Evolutionary conservation across 352 stramenopile genomes (phyloP).

Genomic region (Globisporangium emineosum): DNA sequence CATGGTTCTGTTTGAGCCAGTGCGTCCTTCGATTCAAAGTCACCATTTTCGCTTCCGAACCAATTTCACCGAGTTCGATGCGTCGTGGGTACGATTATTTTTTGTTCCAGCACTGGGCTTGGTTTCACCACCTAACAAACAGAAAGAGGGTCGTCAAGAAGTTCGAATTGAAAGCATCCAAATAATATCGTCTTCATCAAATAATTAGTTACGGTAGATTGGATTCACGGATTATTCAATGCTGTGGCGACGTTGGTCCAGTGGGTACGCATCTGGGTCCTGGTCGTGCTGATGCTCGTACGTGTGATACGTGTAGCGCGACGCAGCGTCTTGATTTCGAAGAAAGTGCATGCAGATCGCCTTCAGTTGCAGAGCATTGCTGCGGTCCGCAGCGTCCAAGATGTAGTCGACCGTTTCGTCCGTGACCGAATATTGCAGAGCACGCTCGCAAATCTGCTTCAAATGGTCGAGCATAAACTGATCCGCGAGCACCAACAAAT

Average conservation of each 20-base stretch:
- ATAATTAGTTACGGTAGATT: neutral
- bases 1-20: too few species aligned
- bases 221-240: slow-evolving; percentile 7
- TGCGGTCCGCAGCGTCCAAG: slow-evolving; percentile 85
- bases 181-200: neutral
- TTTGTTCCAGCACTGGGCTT: too few species aligned
- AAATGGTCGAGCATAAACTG: slow-evolving; percentile 97
- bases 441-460: slow-evolving; percentile 93
- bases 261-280: slow-evolving; percentile 2
- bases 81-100: too few species aligned
- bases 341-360: slow-evolving; percentile 91
- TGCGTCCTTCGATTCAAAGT: too few species aligned
- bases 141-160: too few species aligned
- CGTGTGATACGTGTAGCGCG: slow-evolving; percentile 8
- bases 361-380: slow-evolving; percentile 90
- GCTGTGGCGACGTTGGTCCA: slow-evolving; percentile 17
- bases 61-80: too few species aligned
- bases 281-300: slow-evolving; percentile 14
- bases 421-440: slow-evolving; percentile 81
- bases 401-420: slow-evolving; percentile 87
- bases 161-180: neutral
- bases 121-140: too few species aligned
- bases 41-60: too few species aligned
- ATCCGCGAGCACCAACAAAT: slow-evolving; percentile 92
- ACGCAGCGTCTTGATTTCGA: slow-evolving; percentile 61